Evolutionary conservation across 2,329 filamentous ascomycete genomes (phyloP).

Genomic region (Teratosphaeria zuluensis): DNA sequence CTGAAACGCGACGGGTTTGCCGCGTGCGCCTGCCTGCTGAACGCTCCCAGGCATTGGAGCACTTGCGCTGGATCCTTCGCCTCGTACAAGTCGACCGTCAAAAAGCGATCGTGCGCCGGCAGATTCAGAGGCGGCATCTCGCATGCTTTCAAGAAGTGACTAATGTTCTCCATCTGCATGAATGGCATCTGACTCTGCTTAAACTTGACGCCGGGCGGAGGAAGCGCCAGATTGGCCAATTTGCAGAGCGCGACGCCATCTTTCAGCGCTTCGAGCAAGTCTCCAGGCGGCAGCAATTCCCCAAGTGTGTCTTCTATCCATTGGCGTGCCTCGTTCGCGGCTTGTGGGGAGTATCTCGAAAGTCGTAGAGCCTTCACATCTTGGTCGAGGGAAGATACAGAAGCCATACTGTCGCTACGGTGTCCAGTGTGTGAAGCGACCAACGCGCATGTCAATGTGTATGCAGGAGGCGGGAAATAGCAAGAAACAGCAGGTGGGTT

Average conservation of each 20-base stretch:
- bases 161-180: slow-evolving; percentile 99
- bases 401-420: slow-evolving; percentile 59
- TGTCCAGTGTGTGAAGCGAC: neutral
- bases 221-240: slow-evolving; percentile 76
- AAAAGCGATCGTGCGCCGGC: slow-evolving; percentile 87
- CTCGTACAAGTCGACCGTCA: slow-evolving; percentile 94
- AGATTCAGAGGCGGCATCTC: slow-evolving; percentile 76
- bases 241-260: slow-evolving; percentile 90
- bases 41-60: slow-evolving; percentile 80
- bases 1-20: slow-evolving; percentile 67
- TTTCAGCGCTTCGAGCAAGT: slow-evolving; percentile 77
- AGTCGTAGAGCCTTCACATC: slow-evolving; percentile 90
- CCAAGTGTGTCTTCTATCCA: slow-evolving; percentile 83
- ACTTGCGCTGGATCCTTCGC: slow-evolving; percentile 94
- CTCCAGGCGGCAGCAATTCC: slow-evolving; percentile 59
- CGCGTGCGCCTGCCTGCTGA: slow-evolving; percentile 74
- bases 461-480: neutral
- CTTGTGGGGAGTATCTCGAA: slow-evolving; percentile 83
- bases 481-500: neutral
- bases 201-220: slow-evolving; percentile 73
- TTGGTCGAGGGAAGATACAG: slow-evolving; percentile 85
- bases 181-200: slow-evolving; percentile 89
- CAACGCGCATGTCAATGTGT: neutral
- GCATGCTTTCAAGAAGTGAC: slow-evolving; percentile 84
- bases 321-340: slow-evolving; percentile 69